These are phyloP conservation scores for Grigorovia humatica DNA, from an alignment of 805 yeast species.

Conservation along the genomic window DNA sequence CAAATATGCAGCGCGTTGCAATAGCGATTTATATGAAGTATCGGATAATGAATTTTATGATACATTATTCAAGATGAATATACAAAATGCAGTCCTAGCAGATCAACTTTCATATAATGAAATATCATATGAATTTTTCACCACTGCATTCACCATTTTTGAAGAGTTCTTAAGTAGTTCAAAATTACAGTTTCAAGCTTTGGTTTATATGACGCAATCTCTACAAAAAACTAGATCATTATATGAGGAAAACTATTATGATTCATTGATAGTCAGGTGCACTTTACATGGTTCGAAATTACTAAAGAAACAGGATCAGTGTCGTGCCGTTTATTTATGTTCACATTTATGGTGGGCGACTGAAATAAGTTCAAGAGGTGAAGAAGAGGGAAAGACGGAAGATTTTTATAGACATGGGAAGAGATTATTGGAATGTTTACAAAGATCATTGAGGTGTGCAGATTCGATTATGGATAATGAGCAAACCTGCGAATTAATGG, in stretches of 20 bases:
- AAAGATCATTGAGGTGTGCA: conserved; percentile 78
- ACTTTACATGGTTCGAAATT: conserved; percentile 83
- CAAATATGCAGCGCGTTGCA: conserved; percentile 59
- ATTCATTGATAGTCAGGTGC: conserved; percentile 70
- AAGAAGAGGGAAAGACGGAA: conserved; percentile 35
- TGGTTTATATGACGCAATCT: conserved; percentile 40
- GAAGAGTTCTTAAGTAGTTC: conserved; percentile 55
- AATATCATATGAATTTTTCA: conserved; percentile 77
- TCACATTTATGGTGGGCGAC: conserved; percentile 94
- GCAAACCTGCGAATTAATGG: conserved; percentile 64
- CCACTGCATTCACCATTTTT: conserved; percentile 76
- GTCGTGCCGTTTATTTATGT: conserved; percentile 74
- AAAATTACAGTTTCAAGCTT: conserved; percentile 42
- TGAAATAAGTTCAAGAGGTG: conserved; percentile 40
- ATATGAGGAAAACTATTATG: conserved; percentile 41
- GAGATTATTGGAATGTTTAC: conserved; percentile 83
- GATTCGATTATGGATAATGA: conserved; percentile 80
- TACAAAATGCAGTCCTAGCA: conserved; percentile 64
- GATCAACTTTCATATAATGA: conserved; percentile 66
- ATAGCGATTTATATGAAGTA: conserved; percentile 49
- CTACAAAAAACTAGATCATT: conserved; percentile 44
- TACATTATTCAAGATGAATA: conserved; percentile 35
- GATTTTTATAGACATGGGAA: conserved; percentile 42
- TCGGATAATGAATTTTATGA: not conserved
- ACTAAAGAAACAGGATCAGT: conserved; percentile 87